Evolutionary conservation across 2,329 filamentous ascomycete genomes (phyloP).

Genomic region (Botrytis cinerea): DNA sequence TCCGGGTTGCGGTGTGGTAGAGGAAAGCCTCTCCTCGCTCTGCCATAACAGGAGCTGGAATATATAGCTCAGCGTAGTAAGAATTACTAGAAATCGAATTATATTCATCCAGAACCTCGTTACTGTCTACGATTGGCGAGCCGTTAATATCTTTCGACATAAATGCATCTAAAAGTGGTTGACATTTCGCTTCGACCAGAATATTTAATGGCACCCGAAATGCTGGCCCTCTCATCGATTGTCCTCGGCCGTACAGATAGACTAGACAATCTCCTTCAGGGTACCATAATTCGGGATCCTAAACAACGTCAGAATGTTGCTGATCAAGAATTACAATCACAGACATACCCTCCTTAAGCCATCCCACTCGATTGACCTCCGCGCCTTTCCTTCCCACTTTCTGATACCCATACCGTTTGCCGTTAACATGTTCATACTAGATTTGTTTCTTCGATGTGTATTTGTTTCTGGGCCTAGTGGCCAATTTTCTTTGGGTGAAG

Average conservation of each 20-base stretch:
- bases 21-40: constrained; percentile 57
- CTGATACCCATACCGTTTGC: constrained; percentile 36
- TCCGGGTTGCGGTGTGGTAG: constrained; percentile 70
- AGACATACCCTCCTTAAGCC: constrained; percentile 48
- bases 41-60: constrained; percentile 61
- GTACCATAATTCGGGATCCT: constrained; percentile 75
- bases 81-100: constrained; percentile 8
- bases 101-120: not conserved
- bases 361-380: constrained; percentile 46
- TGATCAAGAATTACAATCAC: not conserved
- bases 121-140: constrained; percentile 26
- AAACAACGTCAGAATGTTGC: constrained; percentile 22
- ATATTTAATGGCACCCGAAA: constrained; percentile 64
- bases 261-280: constrained; percentile 68
- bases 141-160: constrained; percentile 38
- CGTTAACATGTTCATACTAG: constrained; percentile 21
- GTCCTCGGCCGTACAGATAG: constrained; percentile 66
- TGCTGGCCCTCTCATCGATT: constrained; percentile 65
- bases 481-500: constrained; percentile 20
- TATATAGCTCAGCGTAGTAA: constrained; percentile 58
- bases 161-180: constrained; percentile 59
- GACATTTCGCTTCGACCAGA: constrained; percentile 59
- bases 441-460: not conserved
- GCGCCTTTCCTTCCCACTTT: constrained; percentile 44
- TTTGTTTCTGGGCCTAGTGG: constrained; percentile 15